Evolutionary conservation across 1,284 basidiomycete species (phyloP).

Genomic region (Pseudozyma flocculosa): DNA sequence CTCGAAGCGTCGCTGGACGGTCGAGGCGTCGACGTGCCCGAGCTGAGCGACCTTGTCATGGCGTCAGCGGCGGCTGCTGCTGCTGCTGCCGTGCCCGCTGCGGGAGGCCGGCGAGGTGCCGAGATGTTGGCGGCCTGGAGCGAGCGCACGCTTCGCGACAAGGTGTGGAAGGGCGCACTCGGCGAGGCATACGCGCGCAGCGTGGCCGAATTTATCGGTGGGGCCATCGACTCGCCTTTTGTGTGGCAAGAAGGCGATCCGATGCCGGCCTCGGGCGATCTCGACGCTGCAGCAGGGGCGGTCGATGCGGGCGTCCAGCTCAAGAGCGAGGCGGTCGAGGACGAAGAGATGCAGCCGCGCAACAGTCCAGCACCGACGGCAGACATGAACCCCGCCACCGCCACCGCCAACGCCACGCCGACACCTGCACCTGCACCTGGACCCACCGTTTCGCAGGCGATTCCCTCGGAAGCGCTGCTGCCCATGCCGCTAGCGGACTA

Average conservation of each 20-base stretch:
- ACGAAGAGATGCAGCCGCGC: background rate
- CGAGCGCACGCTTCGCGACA: constrained; percentile 23
- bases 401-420: too few relatives aligned
- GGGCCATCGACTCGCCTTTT: constrained; percentile 28
- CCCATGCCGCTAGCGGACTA: background rate
- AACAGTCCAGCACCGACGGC: too few relatives aligned
- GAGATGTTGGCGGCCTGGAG: constrained; percentile 22
- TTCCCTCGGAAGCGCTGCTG: background rate
- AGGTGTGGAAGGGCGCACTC: constrained; percentile 31
- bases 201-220: constrained; percentile 40
- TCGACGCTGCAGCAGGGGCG: too few relatives aligned
- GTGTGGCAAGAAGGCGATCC: constrained; percentile 5
- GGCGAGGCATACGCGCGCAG: constrained; percentile 40
- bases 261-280: too few relatives aligned
- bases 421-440: too few relatives aligned
- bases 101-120: constrained; percentile 7
- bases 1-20: constrained; percentile 7
- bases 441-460: too few relatives aligned
- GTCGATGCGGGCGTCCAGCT: too few relatives aligned
- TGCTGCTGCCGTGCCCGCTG: constrained; percentile 6
- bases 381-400: too few relatives aligned
- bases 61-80: constrained; percentile 9
- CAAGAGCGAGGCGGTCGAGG: too few relatives aligned
- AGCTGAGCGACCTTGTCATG: constrained; percentile 8
- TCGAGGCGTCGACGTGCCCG: constrained; percentile 3